Percentiles rank a stretch among this genome's conserved stretches.
Conservation (phyloP, 1,284 basidiomycete species). For the Ganoderma sinense region DNA sequence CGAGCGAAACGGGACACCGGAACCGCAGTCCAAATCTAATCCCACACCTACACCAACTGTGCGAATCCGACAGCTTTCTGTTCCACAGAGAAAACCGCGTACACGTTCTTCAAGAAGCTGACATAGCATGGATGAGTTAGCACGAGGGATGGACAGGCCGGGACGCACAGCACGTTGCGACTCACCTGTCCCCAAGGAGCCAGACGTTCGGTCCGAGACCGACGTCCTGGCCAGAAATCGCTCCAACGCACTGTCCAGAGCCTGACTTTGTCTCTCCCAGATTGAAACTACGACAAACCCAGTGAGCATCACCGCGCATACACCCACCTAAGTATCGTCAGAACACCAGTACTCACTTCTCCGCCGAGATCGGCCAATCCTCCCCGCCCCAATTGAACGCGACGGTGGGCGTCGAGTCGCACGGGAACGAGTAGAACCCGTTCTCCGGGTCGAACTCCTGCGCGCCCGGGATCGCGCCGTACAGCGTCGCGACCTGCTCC, state of each 20-base stretch:
- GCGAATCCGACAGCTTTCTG: conserved; percentile 22
- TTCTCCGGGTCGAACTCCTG: conserved; percentile 32
- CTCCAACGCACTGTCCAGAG: conserved; percentile 35
- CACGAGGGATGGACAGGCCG: background rate
- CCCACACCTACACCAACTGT: background rate
- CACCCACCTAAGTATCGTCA: too few species aligned
- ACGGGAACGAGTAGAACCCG: conserved; percentile 40
- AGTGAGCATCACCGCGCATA: background rate
- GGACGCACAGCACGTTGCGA: conserved; percentile 6
- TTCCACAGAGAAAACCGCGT: conserved; percentile 12
- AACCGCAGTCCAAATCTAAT: background rate
- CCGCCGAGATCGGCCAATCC: conserved; percentile 34
- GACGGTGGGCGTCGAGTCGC: conserved; percentile 32
- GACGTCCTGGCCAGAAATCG: conserved; percentile 21
- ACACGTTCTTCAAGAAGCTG: conserved; percentile 13
- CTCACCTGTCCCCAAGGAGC: conserved; percentile 38
- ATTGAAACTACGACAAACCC: conserved; percentile 23
- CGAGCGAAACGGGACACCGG: background rate
- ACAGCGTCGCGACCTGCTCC: conserved; percentile 48
- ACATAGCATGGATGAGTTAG: background rate
- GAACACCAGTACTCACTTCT: conserved; percentile 37
- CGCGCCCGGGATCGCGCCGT: conserved; percentile 51
- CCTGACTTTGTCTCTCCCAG: conserved; percentile 27
- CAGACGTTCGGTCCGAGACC: conserved; percentile 33
- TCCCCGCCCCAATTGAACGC: conserved; percentile 41